Evolutionary conservation across 2,329 filamentous ascomycete genomes (phyloP), one percentile per base, ranked within the genome.

Genomic region (Cladophialophora yegresii): DNA sequence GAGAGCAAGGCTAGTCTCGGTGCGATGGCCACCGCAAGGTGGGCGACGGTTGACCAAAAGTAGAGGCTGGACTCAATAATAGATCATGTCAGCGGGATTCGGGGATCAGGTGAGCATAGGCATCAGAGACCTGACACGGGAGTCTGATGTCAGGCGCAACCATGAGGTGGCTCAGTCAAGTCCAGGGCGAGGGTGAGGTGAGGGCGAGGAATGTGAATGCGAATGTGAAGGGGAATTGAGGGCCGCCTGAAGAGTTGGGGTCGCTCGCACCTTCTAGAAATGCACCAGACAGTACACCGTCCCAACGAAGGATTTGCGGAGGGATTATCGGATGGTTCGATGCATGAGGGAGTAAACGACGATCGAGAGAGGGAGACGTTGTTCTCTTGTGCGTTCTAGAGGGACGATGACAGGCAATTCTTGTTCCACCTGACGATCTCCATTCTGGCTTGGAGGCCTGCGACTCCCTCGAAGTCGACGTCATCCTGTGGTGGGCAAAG

Each of bases 261-360:
- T 16, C n/a, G 7, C 22, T 59, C 20, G 58, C 51, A 60, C 47
- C 58, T 53, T 60, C 49, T 54, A 47, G 58, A 54, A 60, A 40
- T 23, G 32, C 28, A 20, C 23, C 23, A 32, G 16, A 13, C 26
- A 54, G 51, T 10, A 26, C 51, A 54, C 16, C 13, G 23, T 33
- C 28, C 12, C 51, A 8, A 16, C 26, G n/a, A 54, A 16, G 28
- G 47, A 50, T 26, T 20, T 22, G 47, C 13, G 12, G 8, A 50
- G 47, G 47, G 22, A 30, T n/a, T 16, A 54, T 9, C n/a, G 22
- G 51, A 54, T 23, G 26, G 13, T 51, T 13, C 13, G 16, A 51
- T 26, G 47, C 51, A 30, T 20, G 47, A 9, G 22, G 23, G 47
- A 9, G 10, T 50, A 20, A 50, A 16, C 1, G 22, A 53, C 5